Base-by-base conservation (phyloP, 805 yeast genomes). In the Lachancea fermentati region DNA sequence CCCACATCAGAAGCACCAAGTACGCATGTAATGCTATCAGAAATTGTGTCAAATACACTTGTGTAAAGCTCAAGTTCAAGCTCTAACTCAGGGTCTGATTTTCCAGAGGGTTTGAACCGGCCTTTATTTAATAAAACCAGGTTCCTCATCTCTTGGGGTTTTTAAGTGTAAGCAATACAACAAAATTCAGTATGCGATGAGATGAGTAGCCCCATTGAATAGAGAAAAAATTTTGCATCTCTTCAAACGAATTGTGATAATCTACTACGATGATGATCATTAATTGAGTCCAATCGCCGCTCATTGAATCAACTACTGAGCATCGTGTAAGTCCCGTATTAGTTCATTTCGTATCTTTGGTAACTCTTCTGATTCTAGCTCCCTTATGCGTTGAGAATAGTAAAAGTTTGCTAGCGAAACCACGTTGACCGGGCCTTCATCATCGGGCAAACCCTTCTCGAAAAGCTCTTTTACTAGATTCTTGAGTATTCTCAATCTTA, bases 21-120 rank as follows among this genome's bases (percentile, higher is more conserved):
- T 1, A 75, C 82, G 47, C 78, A 73, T 0, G 93, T 78, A 29
- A 87, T 68, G 40, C 85, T 74, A 57, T 86, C 93, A 7, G 81
- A 72, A 25, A 85, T 75, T 0, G 84, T 73, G 57, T 87, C 95
- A 52, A 86, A 85, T 9, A 67, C 73, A 42, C 62, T 57, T 24
- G 56, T 56, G 11, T 54, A 34, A 18, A 60, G 35, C 13, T 47
- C 42, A 19, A 53, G 48, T 16, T 42, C 50, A 15, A 48, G 46
- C 13, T 47, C 42, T 24, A 53, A 48, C 16, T 42, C 50, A 15
- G 49, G 46, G 12, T 39, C 34, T n/a, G 46, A 36, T 14, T 45
- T 33, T 22, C 53, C 44, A 6, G 40, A 34, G 5, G 63, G 63
- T 32, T 42, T 49, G 17, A 62, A 39, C 25, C 44, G 50, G 25